These are phyloP conservation scores for Fusarium tupiense DNA, from an alignment of 2,329 filamentous ascomycete genomes.

Conservation along the genomic window DNA sequence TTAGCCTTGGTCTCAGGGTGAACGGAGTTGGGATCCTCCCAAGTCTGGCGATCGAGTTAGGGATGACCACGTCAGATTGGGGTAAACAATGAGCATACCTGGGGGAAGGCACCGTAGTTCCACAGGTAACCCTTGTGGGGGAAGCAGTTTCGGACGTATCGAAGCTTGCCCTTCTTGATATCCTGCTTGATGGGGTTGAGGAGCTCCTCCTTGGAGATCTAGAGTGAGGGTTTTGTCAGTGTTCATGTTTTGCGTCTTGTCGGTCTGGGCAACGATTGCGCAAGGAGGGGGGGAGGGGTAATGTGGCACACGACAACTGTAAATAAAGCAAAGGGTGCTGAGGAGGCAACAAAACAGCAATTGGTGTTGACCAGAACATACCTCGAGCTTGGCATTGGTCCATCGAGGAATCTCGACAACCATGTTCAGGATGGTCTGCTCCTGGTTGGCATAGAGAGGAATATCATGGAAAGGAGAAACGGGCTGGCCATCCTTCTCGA, in stretches of 20 bases:
- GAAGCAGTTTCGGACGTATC: conserved; percentile 99
- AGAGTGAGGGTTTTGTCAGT: conserved; percentile 35
- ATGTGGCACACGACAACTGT: conserved; percentile 30
- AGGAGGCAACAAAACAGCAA: neutral
- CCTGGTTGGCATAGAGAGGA: conserved; percentile 94
- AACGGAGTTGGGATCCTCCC: conserved; percentile 96
- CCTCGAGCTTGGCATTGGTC: conserved; percentile 99
- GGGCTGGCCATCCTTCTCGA: conserved; percentile 95
- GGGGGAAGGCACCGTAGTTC: conserved; percentile 99
- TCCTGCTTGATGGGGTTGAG: conserved; percentile 99
- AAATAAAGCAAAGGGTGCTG: neutral
- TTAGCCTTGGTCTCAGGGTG: conserved; percentile 99
- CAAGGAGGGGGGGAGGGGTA: conserved; percentile 21
- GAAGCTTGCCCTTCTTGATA: conserved; percentile 99
- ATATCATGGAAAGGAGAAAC: conserved; percentile 99
- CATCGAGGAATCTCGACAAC: conserved; percentile 98
- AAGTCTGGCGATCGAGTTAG: conserved; percentile 71
- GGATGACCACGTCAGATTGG: conserved; percentile 4
- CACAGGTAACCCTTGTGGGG: conserved; percentile 99
- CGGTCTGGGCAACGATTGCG: conserved; percentile 13
- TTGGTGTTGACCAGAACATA: conserved; percentile 55
- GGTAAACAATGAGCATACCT: conserved; percentile 64
- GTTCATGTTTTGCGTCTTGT: conserved; percentile 6
- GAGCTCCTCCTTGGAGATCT: conserved; percentile 99
- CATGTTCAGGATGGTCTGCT: conserved; percentile 98